Base-by-base conservation (phyloP, 2,329 filamentous ascomycete genomes). In the Ilyonectria mors-panacis region DNA sequence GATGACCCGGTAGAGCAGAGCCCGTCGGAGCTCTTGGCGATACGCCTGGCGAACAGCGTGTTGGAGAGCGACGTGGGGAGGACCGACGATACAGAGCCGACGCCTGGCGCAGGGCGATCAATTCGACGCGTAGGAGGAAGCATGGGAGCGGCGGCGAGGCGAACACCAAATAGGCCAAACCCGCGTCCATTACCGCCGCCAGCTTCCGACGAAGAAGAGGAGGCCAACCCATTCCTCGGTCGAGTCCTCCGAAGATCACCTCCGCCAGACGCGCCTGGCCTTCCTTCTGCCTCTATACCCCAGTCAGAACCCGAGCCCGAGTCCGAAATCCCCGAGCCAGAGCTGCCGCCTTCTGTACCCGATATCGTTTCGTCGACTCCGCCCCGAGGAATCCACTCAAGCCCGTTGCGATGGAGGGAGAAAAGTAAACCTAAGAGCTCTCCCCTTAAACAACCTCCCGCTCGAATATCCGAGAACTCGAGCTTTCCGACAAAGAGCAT, bases 371-470 rank as follows among this genome's bases (percentile, higher is more conserved):
- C 88, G 30, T 86, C 84, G 48, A 87, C 86, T 3, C 87, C 87
- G 8, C 87, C 88, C 1, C 77, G 81, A 21, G 89, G 89, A 1
- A 91, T 91, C 30, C 89, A 91, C 66, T 85, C 85, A 57, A 89
- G 87, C 15, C 88, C 89, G 0, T 87, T 86, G 3, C 83, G 83
- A 72, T 82, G 85, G 71, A 83, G 80, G 19, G 70, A 73, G 30
- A 69, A 74, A 48, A 82, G 66, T 17, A 68, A 77, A 60, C 76
- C 76, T 1, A 76, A 82, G 51, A 84, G 81, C 65, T 89, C 88
- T 2, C 87, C 87, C 1, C 74, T 87, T 3, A 88, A 87, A 57
- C 82, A 83, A 8, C 80, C 80, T 0, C 80, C 81, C 1, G 70
- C 81, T 9, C 78, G 79, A 1, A 76, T 56, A 6, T 33, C 63